Percentiles rank a stretch among this genome's conserved stretches.
Conservation (phyloP, 23 red algal genomes). For the Pyropia yezoensis region DNA sequence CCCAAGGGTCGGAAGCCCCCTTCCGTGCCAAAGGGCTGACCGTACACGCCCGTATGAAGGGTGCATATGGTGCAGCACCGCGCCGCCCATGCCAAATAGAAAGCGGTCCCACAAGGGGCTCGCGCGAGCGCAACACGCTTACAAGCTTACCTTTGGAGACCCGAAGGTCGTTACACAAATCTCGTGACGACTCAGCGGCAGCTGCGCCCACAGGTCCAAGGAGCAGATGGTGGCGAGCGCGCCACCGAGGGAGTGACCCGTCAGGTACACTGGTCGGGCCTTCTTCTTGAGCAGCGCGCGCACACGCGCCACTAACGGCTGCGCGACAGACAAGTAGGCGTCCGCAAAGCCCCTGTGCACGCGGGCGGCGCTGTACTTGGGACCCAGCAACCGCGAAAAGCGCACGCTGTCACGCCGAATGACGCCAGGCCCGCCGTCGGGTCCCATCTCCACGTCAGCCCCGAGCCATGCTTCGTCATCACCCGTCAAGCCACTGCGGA, state of each 20-base stretch:
- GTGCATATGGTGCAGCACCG: too few species aligned
- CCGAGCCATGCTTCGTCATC: too few species aligned
- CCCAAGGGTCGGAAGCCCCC: too few species aligned
- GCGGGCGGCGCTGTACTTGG: conserved; percentile 15
- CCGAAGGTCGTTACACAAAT: conserved; percentile 5
- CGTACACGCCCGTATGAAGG: too few species aligned
- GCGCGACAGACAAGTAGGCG: conserved; percentile 52
- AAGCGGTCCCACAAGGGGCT: too few species aligned
- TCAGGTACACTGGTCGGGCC: conserved; percentile 52
- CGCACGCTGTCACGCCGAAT: conserved; percentile 14
- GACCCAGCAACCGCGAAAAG: conserved; percentile 34
- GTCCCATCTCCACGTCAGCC: too few species aligned
- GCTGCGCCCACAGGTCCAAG: neutral
- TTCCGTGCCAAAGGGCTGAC: too few species aligned
- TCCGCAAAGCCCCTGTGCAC: conserved; percentile 54
- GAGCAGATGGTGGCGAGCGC: conserved; percentile 24
- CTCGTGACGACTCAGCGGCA: neutral
- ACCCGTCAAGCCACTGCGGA: too few species aligned
- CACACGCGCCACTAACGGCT: conserved; percentile 34
- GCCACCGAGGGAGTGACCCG: conserved; percentile 33
- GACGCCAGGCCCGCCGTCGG: too few species aligned
- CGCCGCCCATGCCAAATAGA: too few species aligned
- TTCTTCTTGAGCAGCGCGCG: conserved; percentile 26
- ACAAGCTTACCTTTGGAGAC: neutral
- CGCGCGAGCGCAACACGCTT: too few species aligned